Base-by-base conservation (phyloP, 139 green algal species). In the Pseudopediastrum boryanum region DNA sequence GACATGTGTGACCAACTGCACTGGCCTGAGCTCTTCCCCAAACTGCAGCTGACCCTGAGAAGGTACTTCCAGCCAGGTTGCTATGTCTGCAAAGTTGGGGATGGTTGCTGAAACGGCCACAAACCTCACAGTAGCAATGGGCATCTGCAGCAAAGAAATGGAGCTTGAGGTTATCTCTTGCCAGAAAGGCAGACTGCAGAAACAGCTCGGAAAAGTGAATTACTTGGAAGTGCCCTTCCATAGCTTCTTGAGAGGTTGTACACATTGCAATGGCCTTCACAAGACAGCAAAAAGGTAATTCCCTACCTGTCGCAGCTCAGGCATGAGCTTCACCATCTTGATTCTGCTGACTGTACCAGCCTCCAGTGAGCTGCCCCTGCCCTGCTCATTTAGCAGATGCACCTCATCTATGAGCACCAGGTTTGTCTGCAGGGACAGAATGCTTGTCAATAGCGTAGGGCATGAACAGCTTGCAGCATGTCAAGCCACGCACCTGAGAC, bases 381-480 rank as follows among this genome's bases (percentile, higher is more conserved):
- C 85, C 35, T 70, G 33, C 46, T 98, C 94, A 23, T 85, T 87
- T 33, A 98, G 83, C 50, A 98, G 80, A 71, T 98, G 95, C 23
- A 98, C 93, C 84, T 98, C 94, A 73, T 98, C 95, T 39, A 98
- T 91, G 4, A 98, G 78, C 39, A 98, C 79, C 25, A 98, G 83
- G 0, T 62, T 79, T n/a, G 97, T 88, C 90, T 96, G 88, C 42
- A 79, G 27, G 35, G 48, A n/a, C 48, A 29, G 43, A 10, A 74
- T 23, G 48, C 48, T 21, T n/a, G 21, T 4, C 29, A 35, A 7
- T 23, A n/a, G 51, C 51, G 29, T 62, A n/a, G 27, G 3, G 27
- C 51, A 62, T 62, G 51, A 27, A 27, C 54, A 38, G 54, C 54
- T 63, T 63, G 54, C 4, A 63, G 54, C 27, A 63, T 6, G 33